Evolutionary conservation across 1,284 basidiomycete species (phyloP).

Genomic region (Cryptococcus jaspeensis): DNA sequence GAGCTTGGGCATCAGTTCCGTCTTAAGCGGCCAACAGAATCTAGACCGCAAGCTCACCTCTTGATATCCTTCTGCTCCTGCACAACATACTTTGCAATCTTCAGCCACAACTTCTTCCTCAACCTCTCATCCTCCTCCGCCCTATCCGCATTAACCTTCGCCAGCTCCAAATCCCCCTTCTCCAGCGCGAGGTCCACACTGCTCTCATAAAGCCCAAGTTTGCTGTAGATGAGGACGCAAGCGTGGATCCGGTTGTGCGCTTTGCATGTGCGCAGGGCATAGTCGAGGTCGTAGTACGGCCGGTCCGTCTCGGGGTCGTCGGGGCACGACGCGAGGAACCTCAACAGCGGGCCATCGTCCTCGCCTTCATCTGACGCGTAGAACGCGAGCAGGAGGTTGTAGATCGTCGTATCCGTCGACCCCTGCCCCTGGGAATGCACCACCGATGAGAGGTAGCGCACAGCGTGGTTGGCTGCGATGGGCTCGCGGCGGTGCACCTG

Average conservation of each 20-base stretch:
- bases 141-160: conserved; percentile 89
- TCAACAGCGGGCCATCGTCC: conserved; percentile 79
- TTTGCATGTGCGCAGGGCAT: conserved; percentile 89
- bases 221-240: conserved; percentile 94
- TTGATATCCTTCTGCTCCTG: conserved; percentile 97
- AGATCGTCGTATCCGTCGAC: conserved; percentile 80
- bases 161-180: conserved; percentile 88
- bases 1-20: conserved; percentile 3
- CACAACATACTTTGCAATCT: conserved; percentile 95
- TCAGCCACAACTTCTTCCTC: conserved; percentile 94
- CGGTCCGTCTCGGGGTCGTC: conserved; percentile 76
- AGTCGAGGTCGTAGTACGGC: conserved; percentile 96
- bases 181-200: conserved; percentile 93
- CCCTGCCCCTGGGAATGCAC: conserved; percentile 61
- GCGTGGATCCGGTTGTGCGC: conserved; percentile 76
- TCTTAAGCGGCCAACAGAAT: too few relatives aligned
- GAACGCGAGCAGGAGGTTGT: conserved; percentile 91
- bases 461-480: conserved; percentile 67
- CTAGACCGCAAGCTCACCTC: conserved; percentile 63
- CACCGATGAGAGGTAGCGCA: conserved; percentile 81
- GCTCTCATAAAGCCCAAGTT: conserved; percentile 96
- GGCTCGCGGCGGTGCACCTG: conserved; percentile 57
- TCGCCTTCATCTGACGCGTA: conserved; percentile 59
- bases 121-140: conserved; percentile 83
- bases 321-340: conserved; percentile 81